Conservation (phyloP, 441 rosid genomes). For the Hypseocharis bilobata region DNA sequence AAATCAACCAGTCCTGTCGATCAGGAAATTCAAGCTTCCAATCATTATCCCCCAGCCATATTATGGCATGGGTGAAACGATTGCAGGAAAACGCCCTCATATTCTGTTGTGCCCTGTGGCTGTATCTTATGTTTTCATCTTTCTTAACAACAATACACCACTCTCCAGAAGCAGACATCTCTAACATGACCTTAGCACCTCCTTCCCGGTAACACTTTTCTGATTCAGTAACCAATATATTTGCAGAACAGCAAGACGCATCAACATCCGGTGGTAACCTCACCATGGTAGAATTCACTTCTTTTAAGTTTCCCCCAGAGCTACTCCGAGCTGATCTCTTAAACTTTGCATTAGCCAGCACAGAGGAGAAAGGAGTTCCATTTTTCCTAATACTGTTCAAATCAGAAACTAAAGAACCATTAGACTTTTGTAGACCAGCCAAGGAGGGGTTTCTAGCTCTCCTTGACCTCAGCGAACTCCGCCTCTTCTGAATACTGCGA, state of each 20-base stretch:
- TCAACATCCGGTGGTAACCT: constrained; percentile 29
- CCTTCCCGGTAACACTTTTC: constrained; percentile 70
- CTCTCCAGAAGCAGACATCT: constrained; percentile 46
- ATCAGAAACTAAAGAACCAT: constrained; percentile 47
- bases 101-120: constrained; percentile 39
- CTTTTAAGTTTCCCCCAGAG: constrained; percentile 27
- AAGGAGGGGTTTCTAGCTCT: constrained; percentile 50
- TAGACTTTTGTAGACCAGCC: constrained; percentile 36
- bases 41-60: constrained; percentile 63
- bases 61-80: constrained; percentile 51
- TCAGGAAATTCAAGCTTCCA: constrained; percentile 81
- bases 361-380: constrained; percentile 39
- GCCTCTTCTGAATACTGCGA: constrained; percentile 59
- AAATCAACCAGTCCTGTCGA: constrained; percentile 60
- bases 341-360: constrained; percentile 37
- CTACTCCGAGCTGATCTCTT: constrained; percentile 35
- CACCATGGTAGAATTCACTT: constrained; percentile 22
- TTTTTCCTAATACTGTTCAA: constrained; percentile 44
- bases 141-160: constrained; percentile 62
- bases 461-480: constrained; percentile 61
- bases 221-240: constrained; percentile 41
- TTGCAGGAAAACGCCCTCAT: constrained; percentile 58
- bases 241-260: constrained; percentile 46
- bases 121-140: constrained; percentile 38
- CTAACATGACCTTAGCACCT: constrained; percentile 49